A percentile compares a stretch with the other conserved stretches of the same genome.
phyloP scores from a whole-genome alignment of 306 rosid species.

The Prunus mira region DNA sequence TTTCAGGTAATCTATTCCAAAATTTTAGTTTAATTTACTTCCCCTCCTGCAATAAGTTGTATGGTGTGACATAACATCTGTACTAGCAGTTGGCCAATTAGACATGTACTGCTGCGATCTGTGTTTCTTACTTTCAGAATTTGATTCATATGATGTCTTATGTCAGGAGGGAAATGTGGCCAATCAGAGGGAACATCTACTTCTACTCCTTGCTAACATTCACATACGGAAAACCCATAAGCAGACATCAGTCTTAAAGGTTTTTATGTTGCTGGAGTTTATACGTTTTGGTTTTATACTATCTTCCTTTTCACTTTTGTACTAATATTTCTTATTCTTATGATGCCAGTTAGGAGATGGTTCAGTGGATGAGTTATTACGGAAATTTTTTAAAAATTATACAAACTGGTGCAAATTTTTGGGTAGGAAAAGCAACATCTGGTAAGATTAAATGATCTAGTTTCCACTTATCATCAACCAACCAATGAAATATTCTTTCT shows the following conservation, averaged over 20 bases:
- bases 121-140: neutral
- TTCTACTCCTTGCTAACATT: conserved; percentile 86
- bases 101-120: neutral
- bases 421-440: conserved; percentile 75
- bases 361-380: conserved; percentile 78
- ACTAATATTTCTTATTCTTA: conserved; percentile 10
- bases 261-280: conserved; percentile 24
- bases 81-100: neutral
- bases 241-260: conserved; percentile 56
- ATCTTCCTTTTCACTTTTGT: conserved; percentile 9
- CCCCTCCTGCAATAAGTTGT: neutral
- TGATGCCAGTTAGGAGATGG: conserved; percentile 68
- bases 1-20: conserved; percentile 70
- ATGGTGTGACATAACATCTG: neutral
- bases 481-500: neutral
- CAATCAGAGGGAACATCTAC: conserved; percentile 87
- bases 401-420: conserved; percentile 87
- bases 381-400: conserved; percentile 78
- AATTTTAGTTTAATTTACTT: conserved; percentile 13
- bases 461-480: conserved; percentile 8
- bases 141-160: conserved; percentile 22
- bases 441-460: conserved; percentile 46
- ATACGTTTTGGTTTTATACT: conserved; percentile 23
- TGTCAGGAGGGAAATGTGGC: conserved; percentile 84
- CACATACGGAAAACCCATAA: conserved; percentile 57